Evolutionary conservation across 495 filamentous ascomycete species (phyloP).

Genomic region (Aspergillus ostianus): DNA sequence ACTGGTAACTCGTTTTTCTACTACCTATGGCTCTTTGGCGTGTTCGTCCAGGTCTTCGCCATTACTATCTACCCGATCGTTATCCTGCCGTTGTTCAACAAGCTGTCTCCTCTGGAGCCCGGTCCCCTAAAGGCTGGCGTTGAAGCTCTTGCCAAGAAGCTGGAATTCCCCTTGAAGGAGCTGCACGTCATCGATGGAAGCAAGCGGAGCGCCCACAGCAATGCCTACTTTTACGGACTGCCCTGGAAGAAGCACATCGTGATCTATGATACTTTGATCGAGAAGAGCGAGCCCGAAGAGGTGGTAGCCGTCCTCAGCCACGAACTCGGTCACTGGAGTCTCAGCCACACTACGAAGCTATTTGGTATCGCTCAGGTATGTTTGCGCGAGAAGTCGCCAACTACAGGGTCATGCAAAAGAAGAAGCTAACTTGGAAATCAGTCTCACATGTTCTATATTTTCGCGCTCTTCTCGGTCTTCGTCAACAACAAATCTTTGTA

Average conservation of each 20-base stretch:
- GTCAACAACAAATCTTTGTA: conserved; percentile 93
- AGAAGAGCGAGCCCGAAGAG: conserved; percentile 87
- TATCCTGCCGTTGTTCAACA: conserved; percentile 97
- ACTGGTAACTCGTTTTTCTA: conserved; percentile 94
- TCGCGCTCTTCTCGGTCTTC: conserved; percentile 93
- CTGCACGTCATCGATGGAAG: conserved; percentile 96
- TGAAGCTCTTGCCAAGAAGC: conserved; percentile 75
- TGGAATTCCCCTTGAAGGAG: conserved; percentile 88
- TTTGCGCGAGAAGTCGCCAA: background rate
- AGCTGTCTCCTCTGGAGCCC: conserved; percentile 86
- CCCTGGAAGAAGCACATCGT: conserved; percentile 99
- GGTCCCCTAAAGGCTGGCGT: conserved; percentile 84
- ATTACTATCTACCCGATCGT: conserved; percentile 95
- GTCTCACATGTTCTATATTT: conserved; percentile 93
- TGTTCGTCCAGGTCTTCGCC: conserved; percentile 84
- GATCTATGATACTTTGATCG: conserved; percentile 95
- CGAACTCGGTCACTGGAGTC: conserved; percentile 94
- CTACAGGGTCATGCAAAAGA: background rate
- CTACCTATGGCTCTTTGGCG: conserved; percentile 91
- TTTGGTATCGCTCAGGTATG: conserved; percentile 85
- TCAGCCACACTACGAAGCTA: conserved; percentile 90
- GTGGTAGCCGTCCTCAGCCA: conserved; percentile 94
- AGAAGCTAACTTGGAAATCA: conserved; percentile 36
- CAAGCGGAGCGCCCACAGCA: conserved; percentile 95
- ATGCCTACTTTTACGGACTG: conserved; percentile 96